Evolutionary conservation across 2,329 filamentous ascomycete genomes (phyloP), one percentile per base, ranked within the genome.

Genomic region (Cladosporium cucumerinum): DNA sequence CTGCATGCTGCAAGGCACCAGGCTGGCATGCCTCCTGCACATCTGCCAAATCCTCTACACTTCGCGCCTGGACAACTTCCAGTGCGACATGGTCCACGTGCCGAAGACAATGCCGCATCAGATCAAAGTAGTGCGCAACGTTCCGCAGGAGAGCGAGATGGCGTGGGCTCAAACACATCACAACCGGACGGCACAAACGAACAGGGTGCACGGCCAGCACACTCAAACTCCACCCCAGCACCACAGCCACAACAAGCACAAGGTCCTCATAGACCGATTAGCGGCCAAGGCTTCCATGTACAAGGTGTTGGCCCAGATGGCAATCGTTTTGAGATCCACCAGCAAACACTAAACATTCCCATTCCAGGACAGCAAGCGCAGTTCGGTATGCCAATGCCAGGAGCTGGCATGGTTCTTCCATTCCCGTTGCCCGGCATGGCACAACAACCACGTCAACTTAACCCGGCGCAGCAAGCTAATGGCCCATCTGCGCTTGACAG

Each of bases 271-370:
- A 64, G 67, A 11, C 70, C 68, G 1, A 46, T 67, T 32, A 67
- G 67, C 49, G 68, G 70, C 28, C 69, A 70, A 52, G 72, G 71
- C 32, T 70, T 73, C 61, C 69, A 73, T 63, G 60, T 74, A 12
- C 66, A 74, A 58, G 73, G 72, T 21, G 65, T 70, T 23, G 69
- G 70, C 16, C 72, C 70, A 3, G 69, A 72, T 59, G 73, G 73
- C 14, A 69, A 74, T 48, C 69, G 69, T 1, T 69, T 74, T 32
- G 67, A 70, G n/a, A 69, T 74, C 30, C 72, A 73, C 57, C 73
- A 73, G 21, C 72, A 73, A 63, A 70, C 69, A 6, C 14, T 72
- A 11, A 65, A 67, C 51, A 66, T 66, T 25, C 59, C 64, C 3
- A 46, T 64, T 10, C 62, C 62, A 23, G 62, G 62, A 52, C 62